Percentiles rank a stretch among this genome's conserved stretches.
Conservation (phyloP, 345 rosid species). For the Heritiera fomes region DNA sequence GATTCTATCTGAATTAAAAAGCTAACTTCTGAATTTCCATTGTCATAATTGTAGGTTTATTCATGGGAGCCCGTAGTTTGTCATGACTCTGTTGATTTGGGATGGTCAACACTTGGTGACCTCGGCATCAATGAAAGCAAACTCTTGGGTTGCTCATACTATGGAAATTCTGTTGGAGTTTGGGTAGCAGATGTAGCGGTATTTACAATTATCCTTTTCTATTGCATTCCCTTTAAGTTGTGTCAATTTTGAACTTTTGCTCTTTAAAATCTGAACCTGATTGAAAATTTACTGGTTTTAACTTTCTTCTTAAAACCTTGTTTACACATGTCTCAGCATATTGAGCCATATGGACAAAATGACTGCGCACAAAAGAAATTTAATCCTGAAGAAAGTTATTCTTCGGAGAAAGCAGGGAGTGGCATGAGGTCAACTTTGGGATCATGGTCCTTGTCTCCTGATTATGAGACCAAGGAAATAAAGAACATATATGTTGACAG, state of each 20-base stretch:
- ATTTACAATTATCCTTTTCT: slow-evolving; percentile 23
- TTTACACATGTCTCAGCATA: slow-evolving; percentile 48
- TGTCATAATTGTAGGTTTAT: slow-evolving; percentile 64
- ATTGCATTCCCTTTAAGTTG: slow-evolving; percentile 21
- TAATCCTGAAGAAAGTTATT: slow-evolving; percentile 42
- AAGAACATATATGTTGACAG: slow-evolving; percentile 95
- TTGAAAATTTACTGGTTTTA: slow-evolving; percentile 13
- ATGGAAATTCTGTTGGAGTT: slow-evolving; percentile 76
- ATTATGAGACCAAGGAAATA: slow-evolving; percentile 72
- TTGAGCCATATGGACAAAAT: slow-evolving; percentile 74
- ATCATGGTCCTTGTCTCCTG: slow-evolving; percentile 57
- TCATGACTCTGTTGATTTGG: slow-evolving; percentile 83
- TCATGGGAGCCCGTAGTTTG: slow-evolving; percentile 98
- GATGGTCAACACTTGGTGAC: slow-evolving; percentile 94
- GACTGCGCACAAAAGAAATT: slow-evolving; percentile 48
- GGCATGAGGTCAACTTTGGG: slow-evolving; percentile 38
- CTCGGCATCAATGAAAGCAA: slow-evolving; percentile 83
- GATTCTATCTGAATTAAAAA: slow-evolving; percentile 10
- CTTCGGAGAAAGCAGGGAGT: slow-evolving; percentile 48
- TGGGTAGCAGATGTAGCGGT: slow-evolving; percentile 91
- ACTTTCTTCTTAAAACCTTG: slow-evolving; percentile 7
- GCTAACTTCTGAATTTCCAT: slow-evolving; percentile 17
- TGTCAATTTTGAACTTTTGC: slow-evolving; percentile 1
- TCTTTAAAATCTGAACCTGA: slow-evolving; percentile 17
- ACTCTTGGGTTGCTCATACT: slow-evolving; percentile 84